Percentiles rank a stretch among this genome's conserved stretches.
Evolutionary conservation across 352 stramenopile genomes (phyloP).

Genomic region (Detonula confervacea): DNA sequence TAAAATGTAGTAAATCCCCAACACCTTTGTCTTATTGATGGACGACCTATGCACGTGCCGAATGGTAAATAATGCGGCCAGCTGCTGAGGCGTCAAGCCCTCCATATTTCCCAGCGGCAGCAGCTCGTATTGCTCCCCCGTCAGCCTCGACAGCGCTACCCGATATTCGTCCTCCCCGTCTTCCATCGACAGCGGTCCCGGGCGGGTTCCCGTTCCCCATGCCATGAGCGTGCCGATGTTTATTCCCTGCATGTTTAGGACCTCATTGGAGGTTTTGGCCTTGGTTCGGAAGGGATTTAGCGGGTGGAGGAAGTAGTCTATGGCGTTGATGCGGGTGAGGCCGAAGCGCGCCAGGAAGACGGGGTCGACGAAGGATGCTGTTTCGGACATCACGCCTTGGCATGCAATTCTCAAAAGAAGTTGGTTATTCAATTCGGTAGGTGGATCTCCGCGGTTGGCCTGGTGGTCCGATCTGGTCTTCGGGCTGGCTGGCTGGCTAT

Average conservation of each 20-base stretch:
- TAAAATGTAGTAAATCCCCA: constrained; percentile 84
- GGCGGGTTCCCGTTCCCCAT: constrained; percentile 53
- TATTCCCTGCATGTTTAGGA: constrained; percentile 80
- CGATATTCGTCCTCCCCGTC: constrained; percentile 79
- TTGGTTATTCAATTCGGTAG: neutral
- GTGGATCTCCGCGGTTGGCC: neutral
- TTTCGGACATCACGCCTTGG: constrained; percentile 75
- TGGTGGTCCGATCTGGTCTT: too few species aligned
- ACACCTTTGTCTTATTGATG: constrained; percentile 61
- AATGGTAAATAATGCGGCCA: constrained; percentile 76
- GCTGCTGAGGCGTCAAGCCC: constrained; percentile 56
- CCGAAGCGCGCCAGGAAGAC: constrained; percentile 80
- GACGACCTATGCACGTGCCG: constrained; percentile 73
- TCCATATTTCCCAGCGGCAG: constrained; percentile 59
- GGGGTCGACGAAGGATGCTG: constrained; percentile 82
- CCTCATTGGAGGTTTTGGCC: constrained; percentile 80
- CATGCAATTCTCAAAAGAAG: too few species aligned
- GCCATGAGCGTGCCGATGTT: constrained; percentile 75
- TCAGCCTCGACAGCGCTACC: constrained; percentile 51
- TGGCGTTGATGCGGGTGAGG: constrained; percentile 63
- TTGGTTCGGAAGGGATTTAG: constrained; percentile 83
- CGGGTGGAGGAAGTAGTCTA: constrained; percentile 85
- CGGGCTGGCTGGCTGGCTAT: too few species aligned
- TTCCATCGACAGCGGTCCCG: constrained; percentile 65
- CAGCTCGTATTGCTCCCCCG: constrained; percentile 84